Conservation (phyloP, 768 basidiomycete species). For the Mrakia frigida region DNA sequence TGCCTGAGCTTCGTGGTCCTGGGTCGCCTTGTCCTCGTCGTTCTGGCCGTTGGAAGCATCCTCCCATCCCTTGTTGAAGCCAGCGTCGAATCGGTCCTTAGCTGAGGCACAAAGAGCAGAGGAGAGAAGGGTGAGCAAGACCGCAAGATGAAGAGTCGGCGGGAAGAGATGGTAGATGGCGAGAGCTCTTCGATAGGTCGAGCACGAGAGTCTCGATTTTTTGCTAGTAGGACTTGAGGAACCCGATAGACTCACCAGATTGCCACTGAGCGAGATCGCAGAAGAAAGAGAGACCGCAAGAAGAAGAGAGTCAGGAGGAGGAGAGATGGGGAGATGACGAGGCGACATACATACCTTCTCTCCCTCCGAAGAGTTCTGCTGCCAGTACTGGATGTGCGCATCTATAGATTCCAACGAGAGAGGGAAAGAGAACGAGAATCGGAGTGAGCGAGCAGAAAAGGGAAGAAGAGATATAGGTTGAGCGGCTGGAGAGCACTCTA, state of each 20-base stretch:
- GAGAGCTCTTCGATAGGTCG: too few species aligned
- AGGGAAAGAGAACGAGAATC: too few species aligned
- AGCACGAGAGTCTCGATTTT: too few species aligned
- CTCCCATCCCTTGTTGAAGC: constrained; percentile 27
- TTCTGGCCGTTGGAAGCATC: constrained; percentile 9
- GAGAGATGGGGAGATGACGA: too few species aligned
- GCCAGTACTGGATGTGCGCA: constrained; percentile 16
- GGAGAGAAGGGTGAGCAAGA: neutral
- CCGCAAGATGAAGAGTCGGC: neutral
- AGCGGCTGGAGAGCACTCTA: neutral
- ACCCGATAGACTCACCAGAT: neutral
- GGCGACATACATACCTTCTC: too few species aligned
- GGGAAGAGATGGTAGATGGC: neutral
- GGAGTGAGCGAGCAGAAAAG: neutral
- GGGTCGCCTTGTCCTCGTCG: constrained; percentile 12
- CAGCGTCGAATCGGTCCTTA: constrained; percentile 9
- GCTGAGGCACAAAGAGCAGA: neutral
- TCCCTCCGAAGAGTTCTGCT: constrained; percentile 14
- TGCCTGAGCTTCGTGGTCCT: neutral
- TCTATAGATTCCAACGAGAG: neutral
- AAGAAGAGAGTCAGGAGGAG: neutral
- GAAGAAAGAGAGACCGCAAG: too few species aligned
- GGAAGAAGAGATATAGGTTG: neutral
- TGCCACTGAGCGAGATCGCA: too few species aligned
- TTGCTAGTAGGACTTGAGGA: too few species aligned